Percentiles rank a stretch among this genome's conserved stretches.
These are phyloP conservation scores for Phytophthora quininea DNA, from an alignment of 352 stramenopile genomes.

Conservation along the genomic window DNA sequence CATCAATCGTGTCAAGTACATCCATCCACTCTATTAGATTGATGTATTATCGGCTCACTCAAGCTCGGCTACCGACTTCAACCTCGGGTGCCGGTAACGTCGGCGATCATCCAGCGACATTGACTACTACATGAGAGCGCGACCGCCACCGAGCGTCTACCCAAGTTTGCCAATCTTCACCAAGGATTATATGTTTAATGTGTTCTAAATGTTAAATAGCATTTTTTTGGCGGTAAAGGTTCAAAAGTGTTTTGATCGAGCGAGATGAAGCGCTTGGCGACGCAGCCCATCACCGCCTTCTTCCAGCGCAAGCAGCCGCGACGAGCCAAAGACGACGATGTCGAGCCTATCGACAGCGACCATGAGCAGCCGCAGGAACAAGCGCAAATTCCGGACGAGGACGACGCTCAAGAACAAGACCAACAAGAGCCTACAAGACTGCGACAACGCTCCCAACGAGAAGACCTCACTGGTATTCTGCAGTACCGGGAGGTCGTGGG, in stretches of 20 bases:
- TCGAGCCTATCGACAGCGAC: constrained; percentile 26
- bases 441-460: background rate
- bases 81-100: no score
- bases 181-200: background rate
- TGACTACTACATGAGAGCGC: no score
- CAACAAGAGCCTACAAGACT: background rate
- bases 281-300: constrained; percentile 64
- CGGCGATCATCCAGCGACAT: no score
- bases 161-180: no score
- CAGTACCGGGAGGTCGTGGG: constrained; percentile 52
- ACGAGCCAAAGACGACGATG: constrained; percentile 13
- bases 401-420: constrained; percentile 5
- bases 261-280: constrained; percentile 33
- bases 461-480: constrained; percentile 44
- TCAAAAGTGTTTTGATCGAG: background rate
- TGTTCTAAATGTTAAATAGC: background rate
- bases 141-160: no score
- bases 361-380: constrained; percentile 9
- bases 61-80: no score
- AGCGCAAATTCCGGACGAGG: constrained; percentile 1
- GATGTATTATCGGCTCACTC: no score
- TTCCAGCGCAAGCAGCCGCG: constrained; percentile 62
- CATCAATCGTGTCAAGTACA: no score
- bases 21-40: no score
- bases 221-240: constrained; percentile 31